Conservation (phyloP, 495 filamentous ascomycete genomes). For the Aspergillus carlsbadensis region DNA sequence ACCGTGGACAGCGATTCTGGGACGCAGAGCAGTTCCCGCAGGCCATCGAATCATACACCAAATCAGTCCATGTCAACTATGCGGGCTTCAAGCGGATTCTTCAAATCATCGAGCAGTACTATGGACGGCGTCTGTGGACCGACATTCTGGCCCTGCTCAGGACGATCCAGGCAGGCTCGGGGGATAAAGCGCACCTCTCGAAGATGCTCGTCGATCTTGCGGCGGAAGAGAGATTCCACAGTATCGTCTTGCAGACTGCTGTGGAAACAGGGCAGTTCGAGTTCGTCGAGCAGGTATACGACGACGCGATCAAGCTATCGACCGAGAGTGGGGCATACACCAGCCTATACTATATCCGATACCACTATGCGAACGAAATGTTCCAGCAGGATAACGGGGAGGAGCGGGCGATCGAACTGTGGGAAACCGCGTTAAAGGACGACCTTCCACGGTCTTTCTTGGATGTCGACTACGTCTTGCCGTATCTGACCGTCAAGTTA, state of each 20-base stretch:
- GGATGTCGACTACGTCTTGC: constrained; percentile 17
- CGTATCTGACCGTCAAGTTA: constrained; percentile 18
- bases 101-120: constrained; percentile 27
- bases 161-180: constrained; percentile 21
- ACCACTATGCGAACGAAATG: constrained; percentile 21
- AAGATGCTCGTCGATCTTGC: constrained; percentile 24
- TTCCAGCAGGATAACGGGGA: constrained; percentile 16
- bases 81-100: constrained; percentile 19
- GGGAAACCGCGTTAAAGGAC: constrained; percentile 20
- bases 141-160: constrained; percentile 33
- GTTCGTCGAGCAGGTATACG: constrained; percentile 29
- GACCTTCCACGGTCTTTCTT: constrained; percentile 18
- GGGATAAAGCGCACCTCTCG: constrained; percentile 14
- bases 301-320: constrained; percentile 29
- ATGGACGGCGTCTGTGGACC: constrained; percentile 20
- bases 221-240: constrained; percentile 29
- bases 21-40: constrained; percentile 24
- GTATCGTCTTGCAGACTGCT: constrained; percentile 27
- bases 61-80: constrained; percentile 8
- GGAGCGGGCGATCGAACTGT: constrained; percentile 18
- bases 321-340: constrained; percentile 10
- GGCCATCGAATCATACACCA: constrained; percentile 12
- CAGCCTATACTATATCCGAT: constrained; percentile 20
- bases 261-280: constrained; percentile 24
- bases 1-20: constrained; percentile 22